phyloP scores from a whole-genome alignment of 371 early-diverging fungal species.

The Syncephalastrum contaminatum region DNA sequence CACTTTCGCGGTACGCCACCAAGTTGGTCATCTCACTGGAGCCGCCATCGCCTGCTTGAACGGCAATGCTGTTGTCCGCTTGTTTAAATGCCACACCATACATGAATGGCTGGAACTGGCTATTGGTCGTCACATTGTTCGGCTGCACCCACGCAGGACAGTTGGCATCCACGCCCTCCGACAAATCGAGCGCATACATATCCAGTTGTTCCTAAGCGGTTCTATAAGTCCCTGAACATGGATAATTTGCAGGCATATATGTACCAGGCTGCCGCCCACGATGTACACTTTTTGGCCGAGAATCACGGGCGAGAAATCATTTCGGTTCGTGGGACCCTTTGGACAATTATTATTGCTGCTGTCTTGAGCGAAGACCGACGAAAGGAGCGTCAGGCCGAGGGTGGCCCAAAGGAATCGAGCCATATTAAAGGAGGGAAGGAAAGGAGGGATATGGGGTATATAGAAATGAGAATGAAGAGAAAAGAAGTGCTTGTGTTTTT shows the following conservation, averaged over 20 bases:
- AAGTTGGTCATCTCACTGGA: conserved; percentile 4
- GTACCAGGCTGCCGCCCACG: conserved; percentile 14
- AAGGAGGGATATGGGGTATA: too few relatives aligned
- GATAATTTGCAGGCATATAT: neutral
- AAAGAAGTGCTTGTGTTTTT: too few relatives aligned
- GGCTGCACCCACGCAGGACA: conserved; percentile 9
- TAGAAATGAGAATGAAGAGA: too few relatives aligned
- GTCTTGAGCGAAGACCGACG: too few relatives aligned
- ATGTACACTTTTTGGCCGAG: conserved; percentile 12
- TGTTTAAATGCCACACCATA: conserved; percentile 15
- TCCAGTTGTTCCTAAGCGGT: neutral
- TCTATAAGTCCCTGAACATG: neutral
- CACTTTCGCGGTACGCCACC: conserved; percentile 7
- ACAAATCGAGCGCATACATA: conserved; percentile 11
- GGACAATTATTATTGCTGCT: too few relatives aligned
- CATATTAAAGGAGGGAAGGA: too few relatives aligned
- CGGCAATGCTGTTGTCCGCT: conserved; percentile 5
- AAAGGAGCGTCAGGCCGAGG: too few relatives aligned
- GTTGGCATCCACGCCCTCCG: conserved; percentile 6
- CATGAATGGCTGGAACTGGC: conserved; percentile 14
- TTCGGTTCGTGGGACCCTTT: conserved; percentile 4
- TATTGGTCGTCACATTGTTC: conserved; percentile 1
- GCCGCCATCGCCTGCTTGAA: conserved; percentile 16
- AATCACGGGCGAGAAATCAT: conserved; percentile 11
- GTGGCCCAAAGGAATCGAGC: too few relatives aligned